Base-by-base conservation (phyloP, 495 filamentous ascomycete species). In the Penicillium coprophilum region DNA sequence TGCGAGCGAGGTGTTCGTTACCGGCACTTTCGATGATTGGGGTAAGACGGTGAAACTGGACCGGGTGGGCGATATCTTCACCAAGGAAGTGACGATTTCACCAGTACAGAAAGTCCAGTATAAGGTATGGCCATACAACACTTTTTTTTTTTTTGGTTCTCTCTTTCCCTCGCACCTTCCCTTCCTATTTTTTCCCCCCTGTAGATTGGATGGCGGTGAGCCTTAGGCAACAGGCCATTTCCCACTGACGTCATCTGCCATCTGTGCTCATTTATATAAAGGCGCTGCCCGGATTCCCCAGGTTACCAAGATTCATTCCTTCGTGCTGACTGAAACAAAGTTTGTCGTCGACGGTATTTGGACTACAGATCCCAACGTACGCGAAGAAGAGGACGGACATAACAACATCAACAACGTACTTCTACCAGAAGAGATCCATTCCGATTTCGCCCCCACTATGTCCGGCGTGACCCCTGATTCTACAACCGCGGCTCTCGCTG, bases 21-120 rank as follows among this genome's bases (percentile, higher is more conserved):
- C 92, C 7, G 94, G 94, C 65, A 93, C 89, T 46, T 98, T 97
- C 69, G 93, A 98, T 71, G 82, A 91, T 75, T 98, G 94, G 94
- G 78, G 82, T 44, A 89, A 91, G 78, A 90, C 82, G 46, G 84
- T 90, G 63, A 84, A 86, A 76, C 80, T 98, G 47, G 85, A 91
- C 44, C 87, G 88, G 67, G 82, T 83, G 21, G 85, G 81, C 59
- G 82, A 83, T 46, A 62, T 75, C 57, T 94, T 92, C 60, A 78
- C 86, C 74, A 96, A 95, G 74, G 82, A 82, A 44, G 91, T 97
- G 19, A 75, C 81, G 32, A 77, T 97, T 17, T 80, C 88, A 3
- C 68, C 76, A 1, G 70, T 71, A 12, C 77, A 87, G 50, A 94
- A 92, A 73, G 83, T 93, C n/a, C 68, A 72, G 15, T 95, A 91